Base-by-base conservation (phyloP, 208 protist species). In the Crithidia brevicula region DNA sequence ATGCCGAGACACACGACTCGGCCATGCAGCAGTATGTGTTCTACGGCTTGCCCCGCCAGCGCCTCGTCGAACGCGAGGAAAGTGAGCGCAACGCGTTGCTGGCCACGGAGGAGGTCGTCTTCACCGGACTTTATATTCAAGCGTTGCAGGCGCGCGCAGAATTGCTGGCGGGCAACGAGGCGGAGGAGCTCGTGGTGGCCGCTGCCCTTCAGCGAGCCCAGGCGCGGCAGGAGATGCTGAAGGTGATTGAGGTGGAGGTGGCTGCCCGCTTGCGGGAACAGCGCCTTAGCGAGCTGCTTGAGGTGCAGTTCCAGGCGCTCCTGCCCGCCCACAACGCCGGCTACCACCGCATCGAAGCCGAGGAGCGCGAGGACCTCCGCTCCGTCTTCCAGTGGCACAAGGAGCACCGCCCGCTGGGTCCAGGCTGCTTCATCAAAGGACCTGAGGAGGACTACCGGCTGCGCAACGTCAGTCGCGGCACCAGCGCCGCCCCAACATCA, bases 371-470 rank as follows among this genome's bases (percentile, higher is more conserved):
- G 34, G 74, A 65, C n/a, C 58, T 88, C 13, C 22, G 18, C 3
- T 23, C 23, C n/a, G 23, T 88, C 5, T 74, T 88, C 15, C 61
- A 28, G 2, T 85, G 81, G 81, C 73, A 90, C 42, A 83, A 79
- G 46, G 76, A 80, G 38, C 60, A 83, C 25, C 74, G 79, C 34
- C 86, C 85, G 1, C 77, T 94, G 28, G 79, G 84, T 9, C 69
- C 68, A 27, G 65, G 78, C 51, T 64, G 69, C 53, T 67, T 85
- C 50, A 74, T 80, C 49, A 42, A 60, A 20, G 61, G 38, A 20
- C 67, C 79, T 10, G 72, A 53, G 30, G 47, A 82, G 28, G 69
- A 81, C 49, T 74, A 64, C 34, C 81, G 75, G 0, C 13, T 82
- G n/a, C 28, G 25, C 9, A 56, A 62, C 67, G 13, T 22, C 46